Conservation (phyloP, 139 green algal genomes). For the Chlamydomonas schloesseri region DNA sequence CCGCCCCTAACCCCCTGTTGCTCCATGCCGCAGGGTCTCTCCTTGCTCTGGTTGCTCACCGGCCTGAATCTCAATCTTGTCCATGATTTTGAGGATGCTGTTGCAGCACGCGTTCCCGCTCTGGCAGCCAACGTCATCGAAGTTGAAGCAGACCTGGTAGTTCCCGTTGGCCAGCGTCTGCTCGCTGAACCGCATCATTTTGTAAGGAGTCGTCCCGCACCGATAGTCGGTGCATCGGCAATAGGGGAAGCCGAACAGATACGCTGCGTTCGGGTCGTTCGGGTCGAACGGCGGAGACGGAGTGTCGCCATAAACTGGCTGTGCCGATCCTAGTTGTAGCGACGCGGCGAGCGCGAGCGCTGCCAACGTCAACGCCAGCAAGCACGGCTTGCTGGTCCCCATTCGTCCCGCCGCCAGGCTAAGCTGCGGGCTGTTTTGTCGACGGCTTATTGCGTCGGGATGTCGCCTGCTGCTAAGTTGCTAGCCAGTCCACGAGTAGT, state of each 20-base stretch:
- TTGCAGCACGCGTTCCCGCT: conserved; percentile 16
- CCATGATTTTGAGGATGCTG: not conserved
- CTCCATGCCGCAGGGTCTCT: too few species aligned
- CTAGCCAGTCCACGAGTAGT: too few species aligned
- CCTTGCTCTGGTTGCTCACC: not conserved
- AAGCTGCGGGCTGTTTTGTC: not conserved
- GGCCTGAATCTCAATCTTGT: conserved; percentile 22
- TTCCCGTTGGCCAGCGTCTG: not conserved
- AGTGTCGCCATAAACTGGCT: not conserved
- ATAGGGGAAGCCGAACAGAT: conserved; percentile 33
- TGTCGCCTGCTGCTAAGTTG: too few species aligned
- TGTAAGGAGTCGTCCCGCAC: conserved; percentile 22
- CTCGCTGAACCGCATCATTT: not conserved
- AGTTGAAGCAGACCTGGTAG: conserved; percentile 16
- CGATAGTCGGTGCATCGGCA: conserved; percentile 36
- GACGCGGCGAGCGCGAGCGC: not conserved
- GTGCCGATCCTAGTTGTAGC: not conserved
- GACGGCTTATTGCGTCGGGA: too few species aligned
- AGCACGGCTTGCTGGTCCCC: conserved; percentile 32
- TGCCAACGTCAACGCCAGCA: not conserved
- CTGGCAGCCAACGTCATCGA: conserved; percentile 9
- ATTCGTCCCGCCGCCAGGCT: conserved; percentile 12
- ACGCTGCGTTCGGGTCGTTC: not conserved
- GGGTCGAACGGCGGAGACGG: not conserved
- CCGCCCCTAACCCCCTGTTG: too few species aligned